Conservation (phyloP, 2,329 filamentous ascomycete genomes). For the Colletotrichum destructivum region DNA sequence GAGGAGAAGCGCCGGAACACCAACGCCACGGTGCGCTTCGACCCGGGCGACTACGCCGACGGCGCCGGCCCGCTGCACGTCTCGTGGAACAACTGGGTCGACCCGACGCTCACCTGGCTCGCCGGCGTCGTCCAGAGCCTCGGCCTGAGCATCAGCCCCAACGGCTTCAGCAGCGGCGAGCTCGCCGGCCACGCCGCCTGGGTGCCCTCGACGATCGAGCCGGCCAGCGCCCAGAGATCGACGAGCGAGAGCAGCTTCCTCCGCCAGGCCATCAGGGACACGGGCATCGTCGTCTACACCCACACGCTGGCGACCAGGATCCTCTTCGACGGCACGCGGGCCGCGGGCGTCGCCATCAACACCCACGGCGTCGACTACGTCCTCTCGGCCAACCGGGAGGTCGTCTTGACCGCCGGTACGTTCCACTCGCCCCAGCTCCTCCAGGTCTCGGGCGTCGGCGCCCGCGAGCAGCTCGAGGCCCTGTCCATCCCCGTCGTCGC, state of each 20-base stretch:
- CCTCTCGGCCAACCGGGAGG: conserved; percentile 67
- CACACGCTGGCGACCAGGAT: conserved; percentile 61
- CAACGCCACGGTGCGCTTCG: conserved; percentile 48
- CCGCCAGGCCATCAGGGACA: conserved; percentile 44
- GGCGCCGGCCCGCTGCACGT: conserved; percentile 47
- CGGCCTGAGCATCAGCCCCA: conserved; percentile 51
- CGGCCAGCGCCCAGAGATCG: conserved; percentile 47
- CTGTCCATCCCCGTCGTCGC: conserved; percentile 60
- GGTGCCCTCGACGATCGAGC: conserved; percentile 49
- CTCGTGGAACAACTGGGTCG: conserved; percentile 47
- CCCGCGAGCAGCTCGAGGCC: conserved; percentile 54
- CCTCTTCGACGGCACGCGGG: conserved; percentile 59
- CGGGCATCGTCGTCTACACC: conserved; percentile 57
- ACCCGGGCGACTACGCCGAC: conserved; percentile 47
- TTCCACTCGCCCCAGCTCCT: conserved; percentile 83
- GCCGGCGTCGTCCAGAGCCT: conserved; percentile 55
- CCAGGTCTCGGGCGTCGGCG: conserved; percentile 68
- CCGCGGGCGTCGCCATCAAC: conserved; percentile 57
- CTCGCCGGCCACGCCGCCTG: conserved; percentile 54
- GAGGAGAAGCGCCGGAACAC: conserved; percentile 39
- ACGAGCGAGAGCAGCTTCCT: conserved; percentile 57
- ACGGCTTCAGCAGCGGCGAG: conserved; percentile 58
- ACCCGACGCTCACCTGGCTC: conserved; percentile 46
- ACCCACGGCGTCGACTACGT: conserved; percentile 42
- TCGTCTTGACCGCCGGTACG: conserved; percentile 84